These are phyloP conservation scores for Leccinum sublutescens DNA, from an alignment of 768 basidiomycete genomes.

Conservation along the genomic window DNA sequence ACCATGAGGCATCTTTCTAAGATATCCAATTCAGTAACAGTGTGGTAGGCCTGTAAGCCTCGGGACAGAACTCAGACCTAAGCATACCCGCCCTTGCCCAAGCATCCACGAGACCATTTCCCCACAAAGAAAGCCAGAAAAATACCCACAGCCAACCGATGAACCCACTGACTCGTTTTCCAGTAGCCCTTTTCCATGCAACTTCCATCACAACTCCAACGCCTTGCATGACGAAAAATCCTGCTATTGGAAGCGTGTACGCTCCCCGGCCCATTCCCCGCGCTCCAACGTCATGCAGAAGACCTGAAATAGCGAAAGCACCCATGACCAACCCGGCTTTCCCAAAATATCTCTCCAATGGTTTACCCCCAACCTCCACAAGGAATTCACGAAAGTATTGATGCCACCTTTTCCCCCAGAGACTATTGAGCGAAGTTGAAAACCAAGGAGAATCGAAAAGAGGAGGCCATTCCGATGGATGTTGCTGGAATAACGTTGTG, in stretches of 20 bases:
- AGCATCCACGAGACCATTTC: slow-evolving; percentile 46
- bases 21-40: slow-evolving; percentile 17
- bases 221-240: slow-evolving; percentile 59
- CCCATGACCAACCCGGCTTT: slow-evolving; percentile 51
- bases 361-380: slow-evolving; percentile 47
- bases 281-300: slow-evolving; percentile 56
- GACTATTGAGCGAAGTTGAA: slow-evolving; percentile 55
- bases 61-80: slow-evolving; percentile 12
- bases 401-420: slow-evolving; percentile 71
- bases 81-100: slow-evolving; percentile 27
- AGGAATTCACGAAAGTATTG: slow-evolving; percentile 62
- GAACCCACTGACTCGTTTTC: slow-evolving; percentile 47
- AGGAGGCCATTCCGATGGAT: slow-evolving; percentile 60
- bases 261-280: slow-evolving; percentile 58
- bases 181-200: slow-evolving; percentile 42
- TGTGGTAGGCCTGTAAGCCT: slow-evolving; percentile 19
- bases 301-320: slow-evolving; percentile 57
- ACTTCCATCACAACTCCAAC: slow-evolving; percentile 51
- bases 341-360: slow-evolving; percentile 44
- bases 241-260: slow-evolving; percentile 41
- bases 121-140: slow-evolving; percentile 48
- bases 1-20: background rate
- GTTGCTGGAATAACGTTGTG: slow-evolving; percentile 46
- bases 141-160: slow-evolving; percentile 52
- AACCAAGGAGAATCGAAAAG: slow-evolving; percentile 57